Conservation (phyloP, 495 filamentous ascomycete species). For the Jackrogersella multiformis region DNA sequence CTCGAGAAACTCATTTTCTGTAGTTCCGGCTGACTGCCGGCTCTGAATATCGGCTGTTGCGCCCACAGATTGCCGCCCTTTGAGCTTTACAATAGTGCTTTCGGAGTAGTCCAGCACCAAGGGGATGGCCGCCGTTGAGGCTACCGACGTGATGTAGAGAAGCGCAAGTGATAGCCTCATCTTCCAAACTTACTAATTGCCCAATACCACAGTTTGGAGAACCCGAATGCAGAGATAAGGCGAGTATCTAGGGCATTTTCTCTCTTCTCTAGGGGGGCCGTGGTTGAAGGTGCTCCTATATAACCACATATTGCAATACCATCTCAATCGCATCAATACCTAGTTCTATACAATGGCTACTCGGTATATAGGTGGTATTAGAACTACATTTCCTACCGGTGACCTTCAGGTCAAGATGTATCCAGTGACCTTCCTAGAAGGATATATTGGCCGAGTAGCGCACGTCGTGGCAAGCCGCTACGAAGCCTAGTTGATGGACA, state of each 20-base stretch:
- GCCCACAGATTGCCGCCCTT: conserved; percentile 6
- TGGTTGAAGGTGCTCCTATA: background rate
- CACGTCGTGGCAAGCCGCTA: background rate
- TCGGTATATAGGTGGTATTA: background rate
- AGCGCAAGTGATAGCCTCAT: conserved; percentile 39
- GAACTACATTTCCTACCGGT: conserved; percentile 1
- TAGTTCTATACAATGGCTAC: conserved; percentile 6
- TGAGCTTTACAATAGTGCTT: conserved; percentile 26
- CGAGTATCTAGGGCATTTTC: background rate
- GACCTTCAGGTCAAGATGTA: conserved; percentile 11
- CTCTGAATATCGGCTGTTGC: background rate
- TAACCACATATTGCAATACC: background rate
- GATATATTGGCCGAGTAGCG: conserved; percentile 19
- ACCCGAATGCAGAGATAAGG: background rate
- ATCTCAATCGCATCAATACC: background rate
- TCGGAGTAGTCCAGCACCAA: conserved; percentile 43
- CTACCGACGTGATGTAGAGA: conserved; percentile 35
- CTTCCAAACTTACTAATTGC: background rate
- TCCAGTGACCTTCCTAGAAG: conserved; percentile 34
- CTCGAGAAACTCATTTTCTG: conserved; percentile 55
- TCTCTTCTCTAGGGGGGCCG: background rate
- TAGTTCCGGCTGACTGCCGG: conserved; percentile 35
- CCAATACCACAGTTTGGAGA: background rate
- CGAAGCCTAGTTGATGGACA: conserved; percentile 12
- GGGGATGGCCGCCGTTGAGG: conserved; percentile 36